Evolutionary conservation across 495 filamentous ascomycete species (phyloP), one percentile per base, ranked within the genome.

Genomic region (Podospora pseudoanserina): DNA sequence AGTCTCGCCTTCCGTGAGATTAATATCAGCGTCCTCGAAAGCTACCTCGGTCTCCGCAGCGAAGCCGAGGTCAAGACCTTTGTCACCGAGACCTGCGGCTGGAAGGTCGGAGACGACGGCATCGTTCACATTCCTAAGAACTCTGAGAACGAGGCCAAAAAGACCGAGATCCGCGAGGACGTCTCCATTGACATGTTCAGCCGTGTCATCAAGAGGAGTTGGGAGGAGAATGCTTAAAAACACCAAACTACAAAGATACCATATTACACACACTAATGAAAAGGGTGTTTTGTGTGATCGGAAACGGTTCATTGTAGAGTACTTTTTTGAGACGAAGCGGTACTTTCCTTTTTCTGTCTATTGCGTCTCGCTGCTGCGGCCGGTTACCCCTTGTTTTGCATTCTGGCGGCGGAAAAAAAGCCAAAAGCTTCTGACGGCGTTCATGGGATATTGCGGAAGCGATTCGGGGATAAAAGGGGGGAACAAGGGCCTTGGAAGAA

Each of bases 121-220:
- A 11, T 76, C 27, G 81, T 88, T 30, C 87, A 94, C 63, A 88
- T 87, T 78, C 95, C 96, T 60, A 83, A 90, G 76, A 99, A 98
- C 79, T 91, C 95, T 79, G 96, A 99, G 85, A 99, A 99, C 79
- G 94, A 98, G 87, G 96, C 92, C 32, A 94, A 95, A 85, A 94
- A 94, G 74, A 92, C 92, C 56, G 91, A 97, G 73, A 93, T 97
- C 76, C 88, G 94, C 79, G 96, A 99, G 85, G 92, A 93, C 70
- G 96, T 99, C 60, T 91, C 92, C 83, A 93, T 99, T 68, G 94
- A 96, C 65, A 93, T 93, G 81, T 93, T 93, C 76, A 79, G 86
- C 49, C 83, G 90, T 65, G 88, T 97, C 68, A 88, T 98, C 74
- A 86, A 90, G 73, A 83, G 95, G 70, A 90, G 91, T 20, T 98